These are phyloP conservation scores for Eruca vesicaria DNA, from an alignment of 441 rosid genomes.

Conservation along the genomic window DNA sequence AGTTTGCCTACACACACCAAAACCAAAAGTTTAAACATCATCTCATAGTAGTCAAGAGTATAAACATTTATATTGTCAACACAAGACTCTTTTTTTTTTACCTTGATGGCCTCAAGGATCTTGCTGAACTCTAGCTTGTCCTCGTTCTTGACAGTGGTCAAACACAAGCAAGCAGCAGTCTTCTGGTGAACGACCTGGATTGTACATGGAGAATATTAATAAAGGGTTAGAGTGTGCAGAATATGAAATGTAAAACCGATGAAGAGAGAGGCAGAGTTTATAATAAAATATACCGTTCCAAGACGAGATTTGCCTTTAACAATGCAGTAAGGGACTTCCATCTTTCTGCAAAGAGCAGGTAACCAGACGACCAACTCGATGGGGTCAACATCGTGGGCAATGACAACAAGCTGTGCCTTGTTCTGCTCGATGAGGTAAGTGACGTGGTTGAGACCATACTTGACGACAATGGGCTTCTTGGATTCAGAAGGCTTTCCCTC, in stretches of 20 bases:
- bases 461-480: conserved; percentile 79
- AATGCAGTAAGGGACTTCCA: conserved; percentile 90
- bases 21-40: background rate
- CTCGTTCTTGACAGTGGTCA: background rate
- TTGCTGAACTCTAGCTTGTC: background rate
- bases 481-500: conserved; percentile 66
- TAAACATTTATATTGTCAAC: background rate
- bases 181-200: background rate
- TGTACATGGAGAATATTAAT: background rate
- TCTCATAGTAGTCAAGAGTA: background rate
- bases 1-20: background rate
- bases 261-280: background rate
- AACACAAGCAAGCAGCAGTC: background rate
- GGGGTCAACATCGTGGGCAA: conserved; percentile 91
- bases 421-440: conserved; percentile 91
- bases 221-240: too few relatives aligned
- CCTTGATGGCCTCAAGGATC: background rate
- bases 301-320: conserved; percentile 84
- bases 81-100: background rate
- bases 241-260: background rate
- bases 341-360: conserved; percentile 79
- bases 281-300: conserved; percentile 48
- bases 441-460: conserved; percentile 78
- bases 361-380: conserved; percentile 89
- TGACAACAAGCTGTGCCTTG: conserved; percentile 84